phyloP scores from a whole-genome alignment of 1,284 basidiomycete species.

The Acaromyces ingoldii region DNA sequence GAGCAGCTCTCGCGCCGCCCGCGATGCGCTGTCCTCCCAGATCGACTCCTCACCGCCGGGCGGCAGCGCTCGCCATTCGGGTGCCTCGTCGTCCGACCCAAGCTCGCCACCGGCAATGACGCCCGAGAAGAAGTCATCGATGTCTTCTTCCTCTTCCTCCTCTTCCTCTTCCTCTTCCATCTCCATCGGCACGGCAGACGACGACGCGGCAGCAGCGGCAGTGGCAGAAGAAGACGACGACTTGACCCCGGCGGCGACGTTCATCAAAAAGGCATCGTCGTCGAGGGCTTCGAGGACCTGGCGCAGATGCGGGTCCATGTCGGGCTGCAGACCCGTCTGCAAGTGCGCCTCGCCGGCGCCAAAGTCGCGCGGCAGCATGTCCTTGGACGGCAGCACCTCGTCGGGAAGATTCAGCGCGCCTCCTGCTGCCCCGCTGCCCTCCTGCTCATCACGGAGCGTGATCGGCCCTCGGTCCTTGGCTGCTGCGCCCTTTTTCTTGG shows the following conservation, averaged over 20 bases:
- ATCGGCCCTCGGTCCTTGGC: not conserved
- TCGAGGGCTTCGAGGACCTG: constrained; percentile 92
- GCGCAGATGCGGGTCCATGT: constrained; percentile 92
- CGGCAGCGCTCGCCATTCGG: constrained; percentile 37
- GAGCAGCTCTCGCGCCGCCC: constrained; percentile 24
- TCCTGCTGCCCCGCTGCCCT: constrained; percentile 1
- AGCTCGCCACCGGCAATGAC: constrained; percentile 60
- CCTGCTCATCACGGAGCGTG: not conserved
- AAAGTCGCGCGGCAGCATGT: constrained; percentile 22
- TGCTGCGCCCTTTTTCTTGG: constrained; percentile 22
- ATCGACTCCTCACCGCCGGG: constrained; percentile 46
- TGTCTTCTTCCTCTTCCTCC: constrained; percentile 27
- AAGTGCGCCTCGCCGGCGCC: not conserved
- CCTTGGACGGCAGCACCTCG: constrained; percentile 63
- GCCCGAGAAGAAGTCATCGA: constrained; percentile 53
- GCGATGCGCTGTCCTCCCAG: constrained; percentile 29
- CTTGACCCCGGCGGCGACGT: not conserved
- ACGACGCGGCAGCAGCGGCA: constrained; percentile 54
- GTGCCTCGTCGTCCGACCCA: constrained; percentile 16
- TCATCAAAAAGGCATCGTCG: constrained; percentile 66
- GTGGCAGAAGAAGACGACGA: not conserved
- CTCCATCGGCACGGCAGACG: too few relatives aligned
- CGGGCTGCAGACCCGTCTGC: constrained; percentile 76
- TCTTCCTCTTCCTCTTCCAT: constrained; percentile 59
- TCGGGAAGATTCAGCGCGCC: constrained; percentile 6